These are phyloP conservation scores for Hydnum rufescens DNA, from an alignment of 768 basidiomycete genomes.

Conservation along the genomic window DNA sequence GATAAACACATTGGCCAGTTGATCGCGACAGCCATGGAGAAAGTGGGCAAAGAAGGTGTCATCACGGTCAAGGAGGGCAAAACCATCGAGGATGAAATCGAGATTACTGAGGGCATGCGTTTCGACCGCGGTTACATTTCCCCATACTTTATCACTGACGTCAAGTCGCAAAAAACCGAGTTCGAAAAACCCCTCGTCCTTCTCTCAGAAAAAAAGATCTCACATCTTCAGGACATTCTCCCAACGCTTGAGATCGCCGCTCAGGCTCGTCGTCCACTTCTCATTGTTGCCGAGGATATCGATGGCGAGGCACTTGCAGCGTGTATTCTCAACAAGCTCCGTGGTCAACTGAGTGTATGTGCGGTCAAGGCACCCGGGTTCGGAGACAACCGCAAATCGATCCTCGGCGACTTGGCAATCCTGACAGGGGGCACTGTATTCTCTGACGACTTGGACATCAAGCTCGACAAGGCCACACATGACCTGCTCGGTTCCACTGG, in stretches of 20 bases:
- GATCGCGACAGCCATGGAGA: constrained; percentile 98
- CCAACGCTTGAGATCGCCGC: constrained; percentile 59
- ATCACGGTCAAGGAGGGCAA: constrained; percentile 99
- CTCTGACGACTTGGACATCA: constrained; percentile 90
- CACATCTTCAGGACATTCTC: constrained; percentile 81
- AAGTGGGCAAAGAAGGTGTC: constrained; percentile 98
- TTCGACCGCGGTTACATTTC: constrained; percentile 98
- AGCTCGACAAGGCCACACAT: constrained; percentile 74
- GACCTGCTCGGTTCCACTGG: constrained; percentile 87
- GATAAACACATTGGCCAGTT: constrained; percentile 83
- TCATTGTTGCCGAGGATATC: constrained; percentile 95
- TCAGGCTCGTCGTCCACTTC: constrained; percentile 60
- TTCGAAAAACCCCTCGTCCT: constrained; percentile 93
- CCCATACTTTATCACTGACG: constrained; percentile 96
- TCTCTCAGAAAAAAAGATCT: constrained; percentile 96
- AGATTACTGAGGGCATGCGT: constrained; percentile 99
- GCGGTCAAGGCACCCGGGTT: constrained; percentile 97
- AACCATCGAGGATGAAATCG: constrained; percentile 96
- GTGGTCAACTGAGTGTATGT: constrained; percentile 84
- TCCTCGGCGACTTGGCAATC: constrained; percentile 92
- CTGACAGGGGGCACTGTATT: constrained; percentile 97
- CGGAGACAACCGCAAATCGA: constrained; percentile 97
- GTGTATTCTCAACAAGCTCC: constrained; percentile 97
- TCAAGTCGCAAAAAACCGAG: constrained; percentile 89
- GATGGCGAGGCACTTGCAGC: constrained; percentile 97